Evolutionary conservation across 192 early-diverging fungal genomes (phyloP).

Genomic region (Piromyces sp.): DNA sequence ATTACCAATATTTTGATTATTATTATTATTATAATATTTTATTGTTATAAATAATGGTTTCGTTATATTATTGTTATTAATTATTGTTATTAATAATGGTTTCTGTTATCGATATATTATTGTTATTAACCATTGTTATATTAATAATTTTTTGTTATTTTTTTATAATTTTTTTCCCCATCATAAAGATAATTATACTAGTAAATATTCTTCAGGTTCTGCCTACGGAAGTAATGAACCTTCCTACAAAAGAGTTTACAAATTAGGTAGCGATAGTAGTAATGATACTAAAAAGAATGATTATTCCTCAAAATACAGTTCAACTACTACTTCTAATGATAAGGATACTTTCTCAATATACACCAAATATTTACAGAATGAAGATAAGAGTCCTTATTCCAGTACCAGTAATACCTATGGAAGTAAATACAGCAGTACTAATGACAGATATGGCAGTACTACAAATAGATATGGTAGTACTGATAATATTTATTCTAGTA

Average conservation of each 20-base stretch:
- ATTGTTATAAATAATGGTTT: too few relatives aligned
- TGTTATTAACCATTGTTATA: too few relatives aligned
- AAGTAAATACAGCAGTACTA: neutral
- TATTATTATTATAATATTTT: too few relatives aligned
- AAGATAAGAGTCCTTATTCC: neutral
- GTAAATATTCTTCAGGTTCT: neutral
- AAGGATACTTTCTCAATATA: neutral
- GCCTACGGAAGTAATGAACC: neutral
- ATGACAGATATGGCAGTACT: neutral
- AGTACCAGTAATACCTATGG: neutral
- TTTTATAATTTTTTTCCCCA: too few relatives aligned
- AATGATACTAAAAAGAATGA: neutral
- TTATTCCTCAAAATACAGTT: neutral
- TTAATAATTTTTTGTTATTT: too few relatives aligned
- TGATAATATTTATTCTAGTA: neutral
- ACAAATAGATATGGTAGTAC: neutral
- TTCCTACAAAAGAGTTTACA: neutral
- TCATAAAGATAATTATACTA: neutral
- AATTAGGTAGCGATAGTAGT: neutral
- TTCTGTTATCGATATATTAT: too few relatives aligned
- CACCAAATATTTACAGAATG: neutral
- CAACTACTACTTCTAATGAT: neutral
- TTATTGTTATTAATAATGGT: too few relatives aligned
- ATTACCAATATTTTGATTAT: too few relatives aligned
- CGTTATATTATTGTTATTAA: too few relatives aligned